phyloP scores from a whole-genome alignment of 2,329 filamentous ascomycete genomes.

The Neoscytalidium dimidiatum region DNA sequence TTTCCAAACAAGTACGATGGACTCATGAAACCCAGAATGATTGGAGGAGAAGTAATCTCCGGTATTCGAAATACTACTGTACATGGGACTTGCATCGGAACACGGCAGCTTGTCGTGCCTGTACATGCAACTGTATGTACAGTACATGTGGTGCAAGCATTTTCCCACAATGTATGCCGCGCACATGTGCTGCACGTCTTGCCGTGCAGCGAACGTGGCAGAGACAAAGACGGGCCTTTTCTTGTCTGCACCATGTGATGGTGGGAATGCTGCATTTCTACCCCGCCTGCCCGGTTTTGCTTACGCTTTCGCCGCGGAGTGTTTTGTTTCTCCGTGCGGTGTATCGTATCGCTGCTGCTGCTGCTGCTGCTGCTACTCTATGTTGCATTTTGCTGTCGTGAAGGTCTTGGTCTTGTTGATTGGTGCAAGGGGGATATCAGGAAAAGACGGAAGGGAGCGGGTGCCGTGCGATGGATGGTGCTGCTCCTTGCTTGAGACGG shows the following conservation, averaged over 20 bases:
- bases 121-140: neutral
- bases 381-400: neutral
- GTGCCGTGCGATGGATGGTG: neutral
- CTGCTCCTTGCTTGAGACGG: neutral
- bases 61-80: slow-evolving; percentile 9
- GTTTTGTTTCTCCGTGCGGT: neutral
- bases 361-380: neutral
- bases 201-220: neutral
- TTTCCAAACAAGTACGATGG: no score
- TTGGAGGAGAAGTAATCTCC: neutral
- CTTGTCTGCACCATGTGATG: no score
- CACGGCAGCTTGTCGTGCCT: no score
- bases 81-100: neutral
- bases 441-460: neutral
- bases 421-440: neutral
- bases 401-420: neutral
- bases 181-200: neutral
- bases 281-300: neutral
- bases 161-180: neutral
- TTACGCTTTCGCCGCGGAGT: neutral
- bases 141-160: neutral
- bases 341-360: neutral
- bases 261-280: neutral
- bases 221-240: neutral
- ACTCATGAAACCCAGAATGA: neutral